These are phyloP conservation scores for Chlorella sp. DNA, from an alignment of 139 green algal species.

Conservation along the genomic window DNA sequence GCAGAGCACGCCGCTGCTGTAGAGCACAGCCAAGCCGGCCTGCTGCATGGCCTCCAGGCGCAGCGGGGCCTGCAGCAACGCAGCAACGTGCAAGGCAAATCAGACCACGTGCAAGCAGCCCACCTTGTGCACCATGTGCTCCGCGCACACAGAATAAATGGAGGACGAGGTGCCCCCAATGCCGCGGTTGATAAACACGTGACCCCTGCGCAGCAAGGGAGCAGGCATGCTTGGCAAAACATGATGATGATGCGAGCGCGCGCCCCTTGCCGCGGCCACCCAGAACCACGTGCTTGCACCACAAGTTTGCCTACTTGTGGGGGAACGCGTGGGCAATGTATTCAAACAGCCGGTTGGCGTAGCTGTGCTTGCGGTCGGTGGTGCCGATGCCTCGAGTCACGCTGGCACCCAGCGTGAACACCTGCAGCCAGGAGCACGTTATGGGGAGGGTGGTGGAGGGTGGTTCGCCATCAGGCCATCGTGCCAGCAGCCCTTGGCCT, in stretches of 20 bases:
- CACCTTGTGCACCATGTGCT: constrained; percentile 29
- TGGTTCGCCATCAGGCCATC: no score
- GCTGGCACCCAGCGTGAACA: constrained; percentile 21
- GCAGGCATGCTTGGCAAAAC: neutral
- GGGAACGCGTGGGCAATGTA: constrained; percentile 16
- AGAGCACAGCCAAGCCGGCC: no score
- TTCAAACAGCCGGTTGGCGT: constrained; percentile 17
- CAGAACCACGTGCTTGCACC: neutral
- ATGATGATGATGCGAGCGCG: no score
- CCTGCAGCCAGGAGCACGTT: neutral
- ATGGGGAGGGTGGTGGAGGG: no score
- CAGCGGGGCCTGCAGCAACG: no score
- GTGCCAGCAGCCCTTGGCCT: no score
- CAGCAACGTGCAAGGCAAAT: no score
- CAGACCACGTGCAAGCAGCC: neutral
- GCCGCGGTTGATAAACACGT: constrained; percentile 24
- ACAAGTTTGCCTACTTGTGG: neutral
- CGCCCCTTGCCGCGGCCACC: no score
- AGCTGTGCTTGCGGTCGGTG: constrained; percentile 7
- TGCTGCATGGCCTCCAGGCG: no score
- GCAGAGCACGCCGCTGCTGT: neutral
- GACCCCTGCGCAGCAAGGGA: neutral
- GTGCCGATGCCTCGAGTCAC: constrained; percentile 29
- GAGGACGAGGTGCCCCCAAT: constrained; percentile 22
- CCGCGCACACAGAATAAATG: constrained; percentile 22